Percentiles rank a stretch among this genome's conserved stretches.
Evolutionary conservation across 192 early-diverging fungal genomes (phyloP).

Genomic region (Backusella macrospora): DNA sequence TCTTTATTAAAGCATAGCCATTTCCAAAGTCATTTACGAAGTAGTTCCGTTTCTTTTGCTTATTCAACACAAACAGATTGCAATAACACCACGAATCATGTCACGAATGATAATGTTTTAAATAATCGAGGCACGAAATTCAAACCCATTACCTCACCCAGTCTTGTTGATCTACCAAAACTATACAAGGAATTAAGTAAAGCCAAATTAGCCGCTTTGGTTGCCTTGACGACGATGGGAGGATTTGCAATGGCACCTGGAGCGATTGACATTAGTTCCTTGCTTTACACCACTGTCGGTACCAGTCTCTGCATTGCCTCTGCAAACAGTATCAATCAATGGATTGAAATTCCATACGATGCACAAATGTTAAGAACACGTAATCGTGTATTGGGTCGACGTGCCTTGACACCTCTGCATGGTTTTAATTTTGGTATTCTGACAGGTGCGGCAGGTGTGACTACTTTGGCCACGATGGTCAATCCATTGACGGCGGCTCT

Average conservation of each 20-base stretch:
- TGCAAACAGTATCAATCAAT: conserved; percentile 97
- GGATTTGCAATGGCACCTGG: conserved; percentile 93
- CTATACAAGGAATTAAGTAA: conserved; percentile 83
- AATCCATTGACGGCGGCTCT: conserved; percentile 86
- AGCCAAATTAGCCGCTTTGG: conserved; percentile 83
- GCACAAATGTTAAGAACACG: conserved; percentile 96
- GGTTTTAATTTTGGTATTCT: conserved; percentile 74
- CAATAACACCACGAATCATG: neutral
- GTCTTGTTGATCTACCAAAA: conserved; percentile 32
- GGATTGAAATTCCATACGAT: conserved; percentile 93
- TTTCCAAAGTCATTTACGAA: neutral
- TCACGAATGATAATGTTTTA: neutral
- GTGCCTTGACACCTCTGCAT: conserved; percentile 74
- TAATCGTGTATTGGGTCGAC: conserved; percentile 82
- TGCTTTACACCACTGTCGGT: conserved; percentile 83
- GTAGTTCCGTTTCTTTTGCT: neutral
- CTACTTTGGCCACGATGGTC: conserved; percentile 70
- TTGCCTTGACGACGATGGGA: conserved; percentile 92
- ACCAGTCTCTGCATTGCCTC: conserved; percentile 86
- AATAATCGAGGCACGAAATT: conserved; percentile 36
- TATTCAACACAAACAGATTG: neutral
- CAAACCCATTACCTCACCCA: conserved; percentile 35
- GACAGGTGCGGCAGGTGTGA: conserved; percentile 69
- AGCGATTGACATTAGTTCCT: conserved; percentile 54
- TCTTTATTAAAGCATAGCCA: neutral